Percentiles rank a stretch among this genome's conserved stretches.
Conservation (phyloP, 2,329 filamentous ascomycete genomes). For the Talaromyces sp. region DNA sequence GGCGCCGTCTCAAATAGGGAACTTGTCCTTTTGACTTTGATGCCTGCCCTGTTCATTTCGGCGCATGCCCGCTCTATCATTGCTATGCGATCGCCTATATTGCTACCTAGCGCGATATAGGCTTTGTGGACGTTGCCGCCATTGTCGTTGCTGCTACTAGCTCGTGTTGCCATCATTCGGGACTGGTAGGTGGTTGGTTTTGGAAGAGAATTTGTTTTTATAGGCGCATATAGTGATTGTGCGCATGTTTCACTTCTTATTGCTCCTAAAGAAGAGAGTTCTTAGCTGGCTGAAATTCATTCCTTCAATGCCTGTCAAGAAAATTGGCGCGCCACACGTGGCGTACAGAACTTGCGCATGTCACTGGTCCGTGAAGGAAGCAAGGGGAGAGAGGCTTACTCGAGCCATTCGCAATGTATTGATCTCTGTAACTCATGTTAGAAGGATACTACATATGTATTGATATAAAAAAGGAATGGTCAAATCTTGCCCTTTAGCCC, state of each 20-base stretch:
- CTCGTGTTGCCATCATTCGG: slow-evolving; percentile 9
- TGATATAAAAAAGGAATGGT: background rate
- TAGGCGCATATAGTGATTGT: background rate
- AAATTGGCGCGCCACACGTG: background rate
- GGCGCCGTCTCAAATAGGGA: slow-evolving; percentile 90
- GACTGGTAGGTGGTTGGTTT: background rate
- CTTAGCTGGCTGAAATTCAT: background rate
- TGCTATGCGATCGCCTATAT: slow-evolving; percentile 78
- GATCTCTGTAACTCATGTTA: background rate
- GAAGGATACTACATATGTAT: background rate
- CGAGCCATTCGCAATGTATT: background rate
- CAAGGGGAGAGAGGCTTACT: slow-evolving; percentile 8
- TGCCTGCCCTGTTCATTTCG: slow-evolving; percentile 70
- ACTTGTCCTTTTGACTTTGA: slow-evolving; percentile 76
- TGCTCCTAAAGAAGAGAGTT: background rate
- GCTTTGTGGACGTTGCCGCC: slow-evolving; percentile 47
- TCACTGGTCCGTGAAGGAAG: background rate
- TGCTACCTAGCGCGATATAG: slow-evolving; percentile 88
- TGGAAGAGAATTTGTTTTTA: background rate
- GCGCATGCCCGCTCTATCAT: slow-evolving; percentile 83
- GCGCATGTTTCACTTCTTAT: background rate
- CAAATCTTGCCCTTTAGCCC: background rate
- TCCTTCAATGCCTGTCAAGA: background rate
- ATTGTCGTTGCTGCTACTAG: slow-evolving; percentile 20
- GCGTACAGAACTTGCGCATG: background rate